Evolutionary conservation across 1,139 yeast species (phyloP), one percentile per base, ranked within the genome.

Genomic region (Saccharomyces hybrid): DNA sequence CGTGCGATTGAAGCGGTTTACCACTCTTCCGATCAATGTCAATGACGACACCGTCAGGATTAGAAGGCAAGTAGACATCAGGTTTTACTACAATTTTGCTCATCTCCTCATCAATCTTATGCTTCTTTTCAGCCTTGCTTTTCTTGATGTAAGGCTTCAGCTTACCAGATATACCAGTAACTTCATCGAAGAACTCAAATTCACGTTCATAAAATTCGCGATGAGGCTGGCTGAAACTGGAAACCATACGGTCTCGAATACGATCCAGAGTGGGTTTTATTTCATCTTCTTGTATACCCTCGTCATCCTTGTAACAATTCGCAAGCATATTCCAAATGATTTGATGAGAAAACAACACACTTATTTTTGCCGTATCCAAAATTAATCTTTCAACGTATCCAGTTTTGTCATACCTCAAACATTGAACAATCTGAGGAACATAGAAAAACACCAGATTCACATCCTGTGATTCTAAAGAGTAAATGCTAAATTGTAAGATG

Each of bases 291-390:
- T 79, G 78, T 0, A 80, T 75, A 0, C 87, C 84, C 28, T 89
- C 96, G 65, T 93, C 98, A 68, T 89, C 99, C 63, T 85, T 86
- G 70, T 80, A 93, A 60, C 93, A 82, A 68, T 95, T 95, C 1
- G 99, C 99, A 64, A 87, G 74, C 86, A 95, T 89, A 66, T 95
- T 95, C 99, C 99, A 95, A 58, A 95, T 89, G 60, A 95, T 91
- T 72, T 95, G 99, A 71, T 95, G 99, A 0, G 98, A 91, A 76
- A 95, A 95, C 59, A 91, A 76, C 64, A 88, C 95, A 41, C 95
- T 86, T 25, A 90, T 88, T 66, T 86, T 85, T 2, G 96, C 98
- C 0, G 98, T 89, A 68, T 93, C 98, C 56, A 93, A 73, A 61
- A 95, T 91, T 68, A 88, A 89, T 60, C 90, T 80, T 63, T 88